phyloP scores from a whole-genome alignment of 2,329 filamentous ascomycete genomes.

The Aureobasidium lini region DNA sequence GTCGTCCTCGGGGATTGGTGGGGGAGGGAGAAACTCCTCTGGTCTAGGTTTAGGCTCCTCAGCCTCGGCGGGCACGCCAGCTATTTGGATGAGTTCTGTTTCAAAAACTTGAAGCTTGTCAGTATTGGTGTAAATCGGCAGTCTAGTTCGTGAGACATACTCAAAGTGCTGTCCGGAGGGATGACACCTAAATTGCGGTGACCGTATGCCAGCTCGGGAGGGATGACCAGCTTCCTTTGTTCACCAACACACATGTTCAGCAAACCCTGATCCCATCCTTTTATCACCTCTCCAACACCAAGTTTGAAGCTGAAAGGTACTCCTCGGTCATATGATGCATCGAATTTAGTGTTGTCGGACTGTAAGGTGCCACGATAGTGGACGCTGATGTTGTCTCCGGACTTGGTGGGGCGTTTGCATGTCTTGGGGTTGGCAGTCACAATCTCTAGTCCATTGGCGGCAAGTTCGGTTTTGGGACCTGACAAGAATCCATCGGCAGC shows the following conservation, averaged over 20 bases:
- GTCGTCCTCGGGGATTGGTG: slow-evolving; percentile 14
- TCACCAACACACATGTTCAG: slow-evolving; percentile 94
- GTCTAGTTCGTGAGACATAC: not conserved
- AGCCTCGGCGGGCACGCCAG: slow-evolving; percentile 47
- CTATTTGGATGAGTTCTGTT: slow-evolving; percentile 80
- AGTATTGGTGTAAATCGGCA: not conserved
- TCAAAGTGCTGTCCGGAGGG: slow-evolving; percentile 69
- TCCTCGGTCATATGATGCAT: slow-evolving; percentile 72
- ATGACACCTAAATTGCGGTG: slow-evolving; percentile 64
- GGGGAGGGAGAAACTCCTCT: slow-evolving; percentile 10
- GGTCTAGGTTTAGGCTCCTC: slow-evolving; percentile 15
- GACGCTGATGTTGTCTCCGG: slow-evolving; percentile 41
- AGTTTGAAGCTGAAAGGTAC: slow-evolving; percentile 71
- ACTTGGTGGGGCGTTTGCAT: slow-evolving; percentile 38
- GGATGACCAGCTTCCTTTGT: slow-evolving; percentile 80
- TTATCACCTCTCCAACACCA: slow-evolving; percentile 77
- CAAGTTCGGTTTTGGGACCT: not conserved
- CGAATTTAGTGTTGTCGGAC: slow-evolving; percentile 67
- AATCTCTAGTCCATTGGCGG: slow-evolving; percentile 27
- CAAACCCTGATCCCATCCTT: slow-evolving; percentile 88
- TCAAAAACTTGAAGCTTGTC: slow-evolving; percentile 56
- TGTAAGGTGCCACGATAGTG: slow-evolving; percentile 45
- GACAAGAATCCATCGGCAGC: not conserved
- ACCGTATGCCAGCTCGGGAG: slow-evolving; percentile 80
- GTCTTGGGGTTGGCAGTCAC: slow-evolving; percentile 34